phyloP scores from a whole-genome alignment of 2,329 filamentous ascomycete genomes.

The Bipolaris gigantea region DNA sequence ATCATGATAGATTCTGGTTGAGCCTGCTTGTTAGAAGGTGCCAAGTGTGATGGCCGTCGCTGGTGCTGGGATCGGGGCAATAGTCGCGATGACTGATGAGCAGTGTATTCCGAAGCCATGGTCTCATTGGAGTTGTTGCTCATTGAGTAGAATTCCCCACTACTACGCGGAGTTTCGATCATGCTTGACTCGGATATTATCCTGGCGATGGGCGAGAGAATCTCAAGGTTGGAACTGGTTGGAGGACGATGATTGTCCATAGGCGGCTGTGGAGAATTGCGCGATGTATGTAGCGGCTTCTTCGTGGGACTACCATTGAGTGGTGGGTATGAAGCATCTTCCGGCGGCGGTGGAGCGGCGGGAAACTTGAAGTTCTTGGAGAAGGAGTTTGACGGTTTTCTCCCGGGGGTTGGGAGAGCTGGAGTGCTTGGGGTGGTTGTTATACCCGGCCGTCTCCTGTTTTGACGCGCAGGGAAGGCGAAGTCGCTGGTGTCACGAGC shows the following conservation, averaged over 20 bases:
- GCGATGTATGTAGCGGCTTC: constrained; percentile 42
- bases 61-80: constrained; percentile 44
- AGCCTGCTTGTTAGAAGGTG: constrained; percentile 35
- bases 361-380: constrained; percentile 62
- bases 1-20: constrained; percentile 87
- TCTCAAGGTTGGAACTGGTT: constrained; percentile 56
- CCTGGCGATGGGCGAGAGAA: constrained; percentile 62
- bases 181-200: constrained; percentile 78
- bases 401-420: constrained; percentile 41
- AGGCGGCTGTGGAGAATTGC: constrained; percentile 29
- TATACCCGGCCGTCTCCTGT: constrained; percentile 33
- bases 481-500: constrained; percentile 33
- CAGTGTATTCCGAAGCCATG: constrained; percentile 80
- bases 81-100: constrained; percentile 53
- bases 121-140: constrained; percentile 97
- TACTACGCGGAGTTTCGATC: constrained; percentile 79
- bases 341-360: constrained; percentile 41
- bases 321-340: constrained; percentile 35
- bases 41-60: constrained; percentile 35
- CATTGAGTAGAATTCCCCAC: constrained; percentile 90
- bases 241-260: constrained; percentile 15
- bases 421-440: constrained; percentile 48
- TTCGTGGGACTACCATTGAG: constrained; percentile 34
- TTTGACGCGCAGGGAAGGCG: constrained; percentile 34
- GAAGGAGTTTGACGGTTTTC: constrained; percentile 48